Conservation (phyloP, 2,329 filamentous ascomycete genomes). For the Aspergillus sp. region DNA sequence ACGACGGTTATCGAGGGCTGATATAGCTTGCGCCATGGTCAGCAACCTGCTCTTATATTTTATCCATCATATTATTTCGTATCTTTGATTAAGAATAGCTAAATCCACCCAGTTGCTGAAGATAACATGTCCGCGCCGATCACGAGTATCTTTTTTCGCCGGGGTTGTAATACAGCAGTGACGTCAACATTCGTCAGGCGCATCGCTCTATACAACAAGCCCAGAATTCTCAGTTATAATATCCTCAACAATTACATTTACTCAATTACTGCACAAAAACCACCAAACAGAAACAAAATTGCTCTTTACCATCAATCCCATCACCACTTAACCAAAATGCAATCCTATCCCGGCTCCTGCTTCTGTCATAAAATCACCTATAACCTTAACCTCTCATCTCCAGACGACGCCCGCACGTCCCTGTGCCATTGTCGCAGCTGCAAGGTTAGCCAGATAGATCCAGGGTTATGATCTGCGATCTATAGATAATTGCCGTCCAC, state of each 20-base stretch:
- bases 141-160: background rate
- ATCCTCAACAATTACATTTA: no score
- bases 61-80: background rate
- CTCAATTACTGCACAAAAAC: no score
- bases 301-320: no score
- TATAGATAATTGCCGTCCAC: background rate
- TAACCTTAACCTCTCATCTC: slow-evolving; percentile 46
- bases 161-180: background rate
- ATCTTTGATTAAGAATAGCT: background rate
- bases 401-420: slow-evolving; percentile 53
- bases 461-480: background rate
- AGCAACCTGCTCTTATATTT: background rate
- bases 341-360: slow-evolving; percentile 46
- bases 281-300: no score
- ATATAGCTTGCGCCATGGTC: background rate
- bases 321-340: slow-evolving; percentile 23
- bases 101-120: background rate
- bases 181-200: slow-evolving; percentile 8
- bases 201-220: background rate
- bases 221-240: background rate
- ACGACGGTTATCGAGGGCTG: background rate
- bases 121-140: background rate
- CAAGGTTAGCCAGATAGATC: slow-evolving; percentile 39
- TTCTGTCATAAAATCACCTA: slow-evolving; percentile 54
- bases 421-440: slow-evolving; percentile 58